Evolutionary conservation across 2,329 filamentous ascomycete genomes (phyloP).

Genomic region (Pyrenophora seminiperda): DNA sequence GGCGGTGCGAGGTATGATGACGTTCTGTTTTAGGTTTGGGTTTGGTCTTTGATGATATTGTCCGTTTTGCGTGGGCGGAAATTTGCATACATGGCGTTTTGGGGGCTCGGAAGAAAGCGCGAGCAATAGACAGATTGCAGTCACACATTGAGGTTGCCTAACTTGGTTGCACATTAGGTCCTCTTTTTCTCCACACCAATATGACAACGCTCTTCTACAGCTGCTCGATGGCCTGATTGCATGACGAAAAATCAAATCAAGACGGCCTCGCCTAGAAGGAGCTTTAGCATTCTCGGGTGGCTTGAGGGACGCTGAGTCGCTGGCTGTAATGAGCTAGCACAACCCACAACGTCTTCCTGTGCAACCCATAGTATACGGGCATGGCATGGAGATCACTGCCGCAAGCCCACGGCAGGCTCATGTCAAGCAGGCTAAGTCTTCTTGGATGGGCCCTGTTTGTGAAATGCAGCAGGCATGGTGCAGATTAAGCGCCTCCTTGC

Average conservation of each 20-base stretch:
- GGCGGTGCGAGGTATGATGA: not conserved
- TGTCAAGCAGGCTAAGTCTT: conserved; percentile 15
- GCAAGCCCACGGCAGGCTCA: conserved; percentile 21
- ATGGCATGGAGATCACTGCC: conserved; percentile 24
- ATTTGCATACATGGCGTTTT: conserved; percentile 27
- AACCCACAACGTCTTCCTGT: conserved; percentile 29
- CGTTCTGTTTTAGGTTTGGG: conserved; percentile 1
- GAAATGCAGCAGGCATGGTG: conserved; percentile 15
- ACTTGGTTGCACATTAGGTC: conserved; percentile 11
- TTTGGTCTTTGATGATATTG: conserved; percentile 1
- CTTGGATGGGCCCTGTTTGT: conserved; percentile 23
- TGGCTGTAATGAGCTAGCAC: conserved; percentile 21
- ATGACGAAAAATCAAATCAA: not conserved
- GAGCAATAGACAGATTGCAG: conserved; percentile 17
- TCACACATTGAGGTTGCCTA: conserved; percentile 15
- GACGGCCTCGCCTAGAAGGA: not conserved
- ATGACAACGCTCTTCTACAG: conserved; percentile 10
- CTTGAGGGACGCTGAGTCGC: conserved; percentile 11
- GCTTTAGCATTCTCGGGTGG: conserved; percentile 4
- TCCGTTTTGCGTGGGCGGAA: conserved; percentile 12
- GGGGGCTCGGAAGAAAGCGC: conserved; percentile 6
- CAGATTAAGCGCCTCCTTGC: conserved; percentile 19
- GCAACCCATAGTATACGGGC: conserved; percentile 22
- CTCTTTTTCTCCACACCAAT: conserved; percentile 7
- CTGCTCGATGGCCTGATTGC: not conserved